These are phyloP conservation scores for Dictyostelium citrinum DNA, from an alignment of 78 protist genomes.

Conservation along the genomic window DNA sequence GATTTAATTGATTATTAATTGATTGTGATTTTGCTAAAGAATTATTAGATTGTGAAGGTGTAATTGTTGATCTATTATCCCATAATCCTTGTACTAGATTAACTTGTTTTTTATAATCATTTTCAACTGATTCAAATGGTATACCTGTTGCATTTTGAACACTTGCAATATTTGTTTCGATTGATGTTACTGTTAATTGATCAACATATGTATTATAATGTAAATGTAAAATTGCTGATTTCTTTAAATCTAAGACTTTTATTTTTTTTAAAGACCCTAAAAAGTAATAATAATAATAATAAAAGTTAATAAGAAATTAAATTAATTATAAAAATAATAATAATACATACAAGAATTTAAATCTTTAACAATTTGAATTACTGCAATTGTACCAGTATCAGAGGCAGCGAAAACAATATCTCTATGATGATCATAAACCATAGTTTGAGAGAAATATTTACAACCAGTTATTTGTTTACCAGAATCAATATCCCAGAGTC, in stretches of 20 bases:
- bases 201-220: slow-evolving; percentile 44
- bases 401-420: slow-evolving; percentile 40
- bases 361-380: slow-evolving; percentile 19
- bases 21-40: background rate
- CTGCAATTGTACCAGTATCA: slow-evolving; percentile 21
- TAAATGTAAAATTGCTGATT: slow-evolving; percentile 23
- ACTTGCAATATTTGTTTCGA: slow-evolving; percentile 21
- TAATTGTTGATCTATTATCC: background rate
- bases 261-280: slow-evolving; percentile 22
- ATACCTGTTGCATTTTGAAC: slow-evolving; percentile 59
- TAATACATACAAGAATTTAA: background rate
- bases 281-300: background rate
- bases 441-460: slow-evolving; percentile 18
- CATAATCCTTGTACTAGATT: background rate
- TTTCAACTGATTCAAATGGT: background rate
- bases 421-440: slow-evolving; percentile 36
- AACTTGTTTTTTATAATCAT: background rate
- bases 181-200: slow-evolving; percentile 19
- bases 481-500: slow-evolving; percentile 41
- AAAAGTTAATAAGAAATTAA: too few relatives aligned
- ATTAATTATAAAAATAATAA: background rate
- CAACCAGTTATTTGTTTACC: background rate
- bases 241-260: slow-evolving; percentile 21
- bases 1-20: background rate
- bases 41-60: background rate